phyloP scores from a whole-genome alignment of 768 basidiomycete genomes.

The Phanerochaete sordida region DNA sequence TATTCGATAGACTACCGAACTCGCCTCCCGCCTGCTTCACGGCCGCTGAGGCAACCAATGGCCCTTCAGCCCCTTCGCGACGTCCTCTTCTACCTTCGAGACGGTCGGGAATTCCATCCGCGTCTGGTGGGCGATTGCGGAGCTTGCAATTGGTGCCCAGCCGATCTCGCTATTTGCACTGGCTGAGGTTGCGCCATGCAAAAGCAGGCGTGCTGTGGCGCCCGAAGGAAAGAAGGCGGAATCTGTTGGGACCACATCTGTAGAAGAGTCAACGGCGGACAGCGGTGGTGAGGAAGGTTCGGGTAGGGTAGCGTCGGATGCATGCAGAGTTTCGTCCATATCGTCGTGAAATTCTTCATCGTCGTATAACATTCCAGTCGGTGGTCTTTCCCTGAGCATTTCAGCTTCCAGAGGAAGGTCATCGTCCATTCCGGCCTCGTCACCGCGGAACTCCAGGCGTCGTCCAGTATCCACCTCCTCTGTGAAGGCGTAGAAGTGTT shows the following conservation, averaged over 20 bases:
- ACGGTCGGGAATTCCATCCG: constrained; percentile 23
- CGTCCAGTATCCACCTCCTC: not conserved
- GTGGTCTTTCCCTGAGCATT: no score
- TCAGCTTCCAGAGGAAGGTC: not conserved
- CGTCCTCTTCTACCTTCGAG: constrained; percentile 55
- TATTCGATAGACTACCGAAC: no score
- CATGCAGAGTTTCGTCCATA: not conserved
- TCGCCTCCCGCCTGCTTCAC: constrained; percentile 28
- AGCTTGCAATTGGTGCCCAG: not conserved
- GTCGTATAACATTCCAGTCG: not conserved
- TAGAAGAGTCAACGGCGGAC: not conserved
- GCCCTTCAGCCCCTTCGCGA: constrained; percentile 48
- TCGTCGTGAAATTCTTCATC: no score
- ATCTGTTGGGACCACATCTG: not conserved
- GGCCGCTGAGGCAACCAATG: constrained; percentile 69
- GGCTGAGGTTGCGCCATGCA: constrained; percentile 38
- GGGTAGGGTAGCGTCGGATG: not conserved
- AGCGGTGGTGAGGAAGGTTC: not conserved
- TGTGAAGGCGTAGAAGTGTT: not conserved
- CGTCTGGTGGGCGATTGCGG: not conserved
- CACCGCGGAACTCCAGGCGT: no score
- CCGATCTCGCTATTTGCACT: constrained; percentile 8
- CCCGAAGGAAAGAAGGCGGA: constrained; percentile 2
- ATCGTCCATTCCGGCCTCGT: not conserved
- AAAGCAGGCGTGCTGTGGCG: constrained; percentile 8